Evolutionary conservation across 441 rosid species (phyloP), one percentile per base, ranked within the genome.

Genomic region (Populus hybrid): DNA sequence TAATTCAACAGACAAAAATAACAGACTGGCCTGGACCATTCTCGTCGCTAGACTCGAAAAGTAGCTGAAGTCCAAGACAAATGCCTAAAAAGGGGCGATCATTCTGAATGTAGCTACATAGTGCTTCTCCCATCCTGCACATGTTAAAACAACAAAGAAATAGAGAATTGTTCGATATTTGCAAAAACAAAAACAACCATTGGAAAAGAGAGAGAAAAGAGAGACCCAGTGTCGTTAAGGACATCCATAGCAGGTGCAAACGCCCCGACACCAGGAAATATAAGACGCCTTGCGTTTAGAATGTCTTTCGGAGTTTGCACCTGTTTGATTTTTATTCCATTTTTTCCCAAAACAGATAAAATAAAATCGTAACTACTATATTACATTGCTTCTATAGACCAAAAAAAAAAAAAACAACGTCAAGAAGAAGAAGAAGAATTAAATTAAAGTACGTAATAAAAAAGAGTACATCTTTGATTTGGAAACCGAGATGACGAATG

Each of bases 231-330:
- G 82, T 84, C 86, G 79, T 83, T 88, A 73, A 96, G 92, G 29
- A 96, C 92, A 84, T 93, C 98, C 96, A 96, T 94, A 50, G 98
- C 98, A 0, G 97, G 83, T 23, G 94, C 91, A 83, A 96, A 96
- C 28, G 99, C 99, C 74, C 98, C 99, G 7, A 96, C 98, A 9
- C 98, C 98, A 0, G 98, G 98, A 81, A 96, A 96, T 35, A 96
- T 88, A 38, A 96, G 97, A 21, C 95, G 91, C 29, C 89, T 80
- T 20, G 98, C 98, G 78, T 84, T 91, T 69, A 86, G 76, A 83
- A 96, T 96, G 76, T 96, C 97, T 53, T 85, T 88, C 2, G 98
- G 94, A 36, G 90, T 86, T 89, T 90, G 83, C 74, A 96, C 98
- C 98, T 96, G 79, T 76, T 31, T 24, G 3, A 16, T 78, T 64